phyloP scores from a whole-genome alignment of 2,329 filamentous ascomycete species.

The Aspergillus bombycis region DNA sequence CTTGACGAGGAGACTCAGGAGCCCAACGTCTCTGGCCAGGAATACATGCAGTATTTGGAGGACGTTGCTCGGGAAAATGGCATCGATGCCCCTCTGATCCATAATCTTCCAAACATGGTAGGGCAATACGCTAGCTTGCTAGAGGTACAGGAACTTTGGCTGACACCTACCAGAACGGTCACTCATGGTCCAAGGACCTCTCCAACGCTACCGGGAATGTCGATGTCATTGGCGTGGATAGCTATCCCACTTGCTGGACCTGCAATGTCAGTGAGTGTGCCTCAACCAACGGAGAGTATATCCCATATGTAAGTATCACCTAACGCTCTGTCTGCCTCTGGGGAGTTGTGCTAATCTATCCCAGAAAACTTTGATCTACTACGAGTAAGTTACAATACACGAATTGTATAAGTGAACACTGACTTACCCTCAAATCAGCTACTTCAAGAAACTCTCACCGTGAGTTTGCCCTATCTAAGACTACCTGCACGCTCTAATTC shows the following conservation, averaged over 20 bases:
- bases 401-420: background rate
- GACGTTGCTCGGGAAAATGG: slow-evolving; percentile 58
- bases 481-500: background rate
- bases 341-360: background rate
- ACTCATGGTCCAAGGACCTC: slow-evolving; percentile 65
- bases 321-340: background rate
- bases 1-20: slow-evolving; percentile 34
- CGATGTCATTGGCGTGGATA: slow-evolving; percentile 34
- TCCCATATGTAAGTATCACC: slow-evolving; percentile 48
- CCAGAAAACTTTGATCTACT: background rate
- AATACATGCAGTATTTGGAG: slow-evolving; percentile 53
- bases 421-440: background rate
- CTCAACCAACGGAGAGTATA: slow-evolving; percentile 61
- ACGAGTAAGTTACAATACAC: background rate
- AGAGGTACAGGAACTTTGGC: background rate
- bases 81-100: slow-evolving; percentile 60
- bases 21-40: slow-evolving; percentile 52
- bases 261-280: slow-evolving; percentile 65
- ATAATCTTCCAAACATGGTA: slow-evolving; percentile 64
- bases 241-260: slow-evolving; percentile 61
- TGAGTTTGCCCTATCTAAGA: background rate
- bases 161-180: slow-evolving; percentile 36
- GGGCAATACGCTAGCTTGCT: background rate
- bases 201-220: slow-evolving; percentile 55
- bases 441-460: background rate